Evolutionary conservation across 495 filamentous ascomycete genomes (phyloP).

Genomic region (Cercophora newfieldiana): DNA sequence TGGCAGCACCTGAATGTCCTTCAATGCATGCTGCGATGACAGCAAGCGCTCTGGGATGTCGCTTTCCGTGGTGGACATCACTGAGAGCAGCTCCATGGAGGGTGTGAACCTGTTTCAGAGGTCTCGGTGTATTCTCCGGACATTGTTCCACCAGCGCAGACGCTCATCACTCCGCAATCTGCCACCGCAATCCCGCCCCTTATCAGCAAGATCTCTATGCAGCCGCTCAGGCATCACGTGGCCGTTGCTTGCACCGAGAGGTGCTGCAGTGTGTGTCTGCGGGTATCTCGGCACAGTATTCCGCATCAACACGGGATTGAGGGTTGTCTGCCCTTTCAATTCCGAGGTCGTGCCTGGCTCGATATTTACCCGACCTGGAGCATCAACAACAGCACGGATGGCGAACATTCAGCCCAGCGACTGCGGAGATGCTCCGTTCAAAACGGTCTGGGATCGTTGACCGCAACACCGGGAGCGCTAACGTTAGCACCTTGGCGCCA

Average conservation of each 20-base stretch:
- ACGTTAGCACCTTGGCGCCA: background rate
- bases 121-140: background rate
- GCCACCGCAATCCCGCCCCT: background rate
- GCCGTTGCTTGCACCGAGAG: background rate
- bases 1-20: too few species aligned
- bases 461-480: background rate
- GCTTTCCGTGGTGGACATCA: too few species aligned
- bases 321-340: too few species aligned
- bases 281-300: constrained; percentile 10
- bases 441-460: background rate
- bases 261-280: background rate
- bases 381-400: background rate
- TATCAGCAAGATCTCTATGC: background rate
- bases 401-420: background rate
- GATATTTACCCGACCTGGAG: constrained; percentile 2
- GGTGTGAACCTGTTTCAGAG: background rate
- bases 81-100: too few species aligned
- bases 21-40: too few species aligned
- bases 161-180: background rate
- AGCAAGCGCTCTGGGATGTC: too few species aligned
- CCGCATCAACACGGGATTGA: too few species aligned
- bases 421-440: background rate
- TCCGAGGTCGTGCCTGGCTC: background rate
- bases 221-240: constrained; percentile 9
- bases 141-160: background rate